Evolutionary conservation across 1,284 basidiomycete species (phyloP).

Genomic region (Microbotryum lychnidis-dioicae): DNA sequence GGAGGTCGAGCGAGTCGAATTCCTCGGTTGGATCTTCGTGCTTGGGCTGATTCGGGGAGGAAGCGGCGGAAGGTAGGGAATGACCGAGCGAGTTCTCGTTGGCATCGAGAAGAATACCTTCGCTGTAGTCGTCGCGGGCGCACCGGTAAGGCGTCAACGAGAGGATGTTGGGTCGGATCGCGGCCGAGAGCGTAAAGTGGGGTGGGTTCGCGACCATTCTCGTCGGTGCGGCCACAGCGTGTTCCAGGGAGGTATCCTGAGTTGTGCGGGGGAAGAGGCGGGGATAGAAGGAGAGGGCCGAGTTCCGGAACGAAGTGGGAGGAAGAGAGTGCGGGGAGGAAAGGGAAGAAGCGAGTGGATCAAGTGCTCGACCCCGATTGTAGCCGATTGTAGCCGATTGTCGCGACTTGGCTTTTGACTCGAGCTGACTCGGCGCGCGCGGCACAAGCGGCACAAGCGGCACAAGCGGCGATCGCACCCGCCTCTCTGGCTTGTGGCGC

Average conservation of each 20-base stretch:
- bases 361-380: not conserved
- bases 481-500: no score
- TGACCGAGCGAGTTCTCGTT: slow-evolving; percentile 94
- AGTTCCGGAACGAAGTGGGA: not conserved
- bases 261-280: not conserved
- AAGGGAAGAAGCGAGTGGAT: not conserved
- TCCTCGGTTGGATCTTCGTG: slow-evolving; percentile 28
- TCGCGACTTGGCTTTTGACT: not conserved
- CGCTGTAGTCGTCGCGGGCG: slow-evolving; percentile 88
- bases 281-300: not conserved
- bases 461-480: no score
- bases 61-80: slow-evolving; percentile 50
- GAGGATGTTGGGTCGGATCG: slow-evolving; percentile 85
- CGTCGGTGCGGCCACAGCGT: slow-evolving; percentile 1
- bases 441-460: no score
- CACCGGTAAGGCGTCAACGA: slow-evolving; percentile 87
- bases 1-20: slow-evolving; percentile 48
- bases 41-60: no score
- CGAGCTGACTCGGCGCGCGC: not conserved
- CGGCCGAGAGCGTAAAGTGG: slow-evolving; percentile 38
- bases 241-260: not conserved
- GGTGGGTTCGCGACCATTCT: slow-evolving; percentile 33
- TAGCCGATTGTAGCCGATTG: no score
- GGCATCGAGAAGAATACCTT: slow-evolving; percentile 79
- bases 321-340: not conserved